These are phyloP conservation scores for Kuraishia ogatae DNA, from an alignment of 805 yeast species.

Conservation along the genomic window DNA sequence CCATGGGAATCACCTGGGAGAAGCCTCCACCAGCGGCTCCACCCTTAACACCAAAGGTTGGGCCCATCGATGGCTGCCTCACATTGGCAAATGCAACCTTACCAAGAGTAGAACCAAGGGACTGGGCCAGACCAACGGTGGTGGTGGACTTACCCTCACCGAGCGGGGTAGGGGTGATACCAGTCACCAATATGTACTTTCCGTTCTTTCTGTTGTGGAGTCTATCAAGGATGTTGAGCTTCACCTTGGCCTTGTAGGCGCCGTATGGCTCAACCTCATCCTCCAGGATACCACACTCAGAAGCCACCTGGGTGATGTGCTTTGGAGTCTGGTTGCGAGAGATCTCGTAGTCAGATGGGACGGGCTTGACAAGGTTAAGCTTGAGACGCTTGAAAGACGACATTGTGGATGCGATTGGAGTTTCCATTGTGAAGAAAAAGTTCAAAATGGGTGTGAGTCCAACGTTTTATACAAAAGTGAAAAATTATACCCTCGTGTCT, in stretches of 20 bases:
- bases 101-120: constrained; percentile 66
- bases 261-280: constrained; percentile 71
- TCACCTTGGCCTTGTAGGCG: constrained; percentile 68
- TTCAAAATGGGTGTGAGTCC: background rate
- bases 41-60: constrained; percentile 82
- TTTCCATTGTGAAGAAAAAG: background rate
- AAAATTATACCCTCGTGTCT: background rate
- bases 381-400: constrained; percentile 28
- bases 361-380: constrained; percentile 46
- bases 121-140: constrained; percentile 76
- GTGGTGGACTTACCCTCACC: constrained; percentile 87
- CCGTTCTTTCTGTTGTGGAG: constrained; percentile 53
- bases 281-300: constrained; percentile 58
- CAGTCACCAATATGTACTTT: constrained; percentile 68
- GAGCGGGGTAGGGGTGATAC: constrained; percentile 79
- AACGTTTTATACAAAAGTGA: background rate
- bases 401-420: constrained; percentile 12
- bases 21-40: constrained; percentile 92
- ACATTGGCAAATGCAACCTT: constrained; percentile 71
- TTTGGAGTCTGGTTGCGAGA: constrained; percentile 72
- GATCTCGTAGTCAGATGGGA: constrained; percentile 75
- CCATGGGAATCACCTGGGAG: constrained; percentile 85
- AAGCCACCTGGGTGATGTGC: constrained; percentile 57
- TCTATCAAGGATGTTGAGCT: constrained; percentile 53
- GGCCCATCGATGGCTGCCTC: constrained; percentile 86